These are phyloP conservation scores for Blakeslea trispora DNA, from an alignment of 371 early-diverging fungal species.

Conservation along the genomic window DNA sequence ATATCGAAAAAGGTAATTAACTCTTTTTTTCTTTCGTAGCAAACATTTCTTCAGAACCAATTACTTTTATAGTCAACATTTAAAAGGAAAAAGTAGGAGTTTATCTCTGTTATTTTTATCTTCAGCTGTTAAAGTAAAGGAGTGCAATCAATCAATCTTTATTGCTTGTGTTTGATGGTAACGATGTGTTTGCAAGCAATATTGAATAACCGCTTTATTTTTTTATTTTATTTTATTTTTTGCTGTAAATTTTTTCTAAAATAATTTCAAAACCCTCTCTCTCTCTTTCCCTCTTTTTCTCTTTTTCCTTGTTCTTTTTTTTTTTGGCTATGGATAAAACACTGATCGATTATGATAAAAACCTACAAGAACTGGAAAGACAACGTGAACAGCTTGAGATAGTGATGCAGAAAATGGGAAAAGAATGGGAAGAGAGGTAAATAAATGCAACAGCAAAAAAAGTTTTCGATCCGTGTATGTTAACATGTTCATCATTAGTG, in stretches of 20 bases:
- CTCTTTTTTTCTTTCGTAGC: neutral
- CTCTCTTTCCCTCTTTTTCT: constrained; percentile 4
- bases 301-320: constrained; percentile 7
- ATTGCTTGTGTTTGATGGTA: neutral
- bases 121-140: neutral
- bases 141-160: neutral
- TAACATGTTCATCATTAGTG: constrained; percentile 34
- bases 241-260: constrained; percentile 4
- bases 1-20: neutral
- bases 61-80: neutral
- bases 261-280: neutral
- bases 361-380: constrained; percentile 44
- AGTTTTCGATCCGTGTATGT: neutral
- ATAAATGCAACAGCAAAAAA: neutral
- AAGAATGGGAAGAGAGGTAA: constrained; percentile 58
- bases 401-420: constrained; percentile 50
- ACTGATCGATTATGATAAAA: constrained; percentile 49
- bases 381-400: constrained; percentile 44
- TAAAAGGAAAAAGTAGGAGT: neutral
- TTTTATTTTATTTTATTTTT: neutral
- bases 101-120: neutral
- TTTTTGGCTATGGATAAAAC: constrained; percentile 40
- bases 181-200: neutral
- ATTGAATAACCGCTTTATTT: neutral
- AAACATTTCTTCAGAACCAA: neutral